phyloP scores from a whole-genome alignment of 345 rosid genomes.

The Salix caprea region DNA sequence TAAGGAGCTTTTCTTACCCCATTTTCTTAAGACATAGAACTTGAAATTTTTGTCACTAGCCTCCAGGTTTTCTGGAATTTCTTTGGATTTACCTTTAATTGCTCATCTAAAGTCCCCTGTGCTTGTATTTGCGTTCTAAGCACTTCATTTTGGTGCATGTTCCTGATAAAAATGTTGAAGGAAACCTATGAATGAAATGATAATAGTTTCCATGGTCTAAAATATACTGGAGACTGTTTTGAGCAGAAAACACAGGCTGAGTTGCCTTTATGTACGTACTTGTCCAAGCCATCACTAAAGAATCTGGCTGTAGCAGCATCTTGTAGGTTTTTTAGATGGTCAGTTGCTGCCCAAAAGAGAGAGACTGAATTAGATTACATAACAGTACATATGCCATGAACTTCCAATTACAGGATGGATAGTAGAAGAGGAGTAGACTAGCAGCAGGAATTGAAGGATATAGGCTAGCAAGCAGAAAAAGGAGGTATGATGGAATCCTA shows the following conservation, averaged over 20 bases:
- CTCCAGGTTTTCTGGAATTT: not conserved
- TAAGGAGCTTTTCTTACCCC: no score
- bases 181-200: not conserved
- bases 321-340: no score
- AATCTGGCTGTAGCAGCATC: no score
- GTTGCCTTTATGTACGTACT: no score
- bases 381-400: no score
- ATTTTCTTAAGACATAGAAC: not conserved
- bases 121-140: constrained; percentile 34
- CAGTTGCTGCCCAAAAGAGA: no score
- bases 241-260: not conserved
- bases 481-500: constrained; percentile 10
- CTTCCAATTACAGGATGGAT: no score
- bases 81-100: constrained; percentile 25
- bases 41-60: not conserved
- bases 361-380: no score
- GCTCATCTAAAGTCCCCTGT: constrained; percentile 26
- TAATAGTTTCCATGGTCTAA: not conserved
- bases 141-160: constrained; percentile 14
- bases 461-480: no score
- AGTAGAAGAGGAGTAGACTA: no score
- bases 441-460: no score
- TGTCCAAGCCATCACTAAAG: no score
- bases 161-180: constrained; percentile 5
- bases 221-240: not conserved